phyloP scores from a whole-genome alignment of 306 rosid species.

The Dalbergia oliveri region DNA sequence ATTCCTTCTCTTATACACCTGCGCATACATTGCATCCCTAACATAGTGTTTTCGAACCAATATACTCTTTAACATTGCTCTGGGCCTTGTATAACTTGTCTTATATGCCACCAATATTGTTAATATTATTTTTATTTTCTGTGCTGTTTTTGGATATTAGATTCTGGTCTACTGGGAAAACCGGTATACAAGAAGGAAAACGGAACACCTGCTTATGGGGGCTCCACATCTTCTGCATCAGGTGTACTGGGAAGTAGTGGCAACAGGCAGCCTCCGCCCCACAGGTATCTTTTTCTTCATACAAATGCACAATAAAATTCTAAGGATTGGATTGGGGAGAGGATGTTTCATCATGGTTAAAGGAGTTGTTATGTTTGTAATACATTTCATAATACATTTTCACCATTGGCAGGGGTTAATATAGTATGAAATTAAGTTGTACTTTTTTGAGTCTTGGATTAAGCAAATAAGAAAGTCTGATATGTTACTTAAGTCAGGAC shows the following conservation, averaged over 20 bases:
- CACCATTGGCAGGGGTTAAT: conserved; percentile 14
- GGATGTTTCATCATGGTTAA: no score
- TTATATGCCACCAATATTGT: not conserved
- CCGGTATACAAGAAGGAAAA: conserved; percentile 76
- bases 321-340: not conserved
- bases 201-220: conserved; percentile 64
- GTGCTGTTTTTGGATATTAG: conserved; percentile 50
- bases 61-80: not conserved
- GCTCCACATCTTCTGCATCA: conserved; percentile 55
- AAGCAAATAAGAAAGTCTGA: no score
- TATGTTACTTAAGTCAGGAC: no score
- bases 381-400: no score
- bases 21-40: no score
- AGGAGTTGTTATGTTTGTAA: no score
- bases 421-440: not conserved
- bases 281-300: conserved; percentile 59
- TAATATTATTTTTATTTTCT: not conserved
- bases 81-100: conserved; percentile 1
- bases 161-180: conserved; percentile 67
- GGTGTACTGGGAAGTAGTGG: conserved; percentile 54
- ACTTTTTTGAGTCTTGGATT: no score
- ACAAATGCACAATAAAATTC: not conserved
- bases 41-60: no score
- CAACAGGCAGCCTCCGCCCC: conserved; percentile 53
- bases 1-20: no score